Percentiles rank a stretch among this genome's conserved stretches.
phyloP scores from a whole-genome alignment of 2,329 filamentous ascomycete genomes.

The Talaromyces funiculosus region DNA sequence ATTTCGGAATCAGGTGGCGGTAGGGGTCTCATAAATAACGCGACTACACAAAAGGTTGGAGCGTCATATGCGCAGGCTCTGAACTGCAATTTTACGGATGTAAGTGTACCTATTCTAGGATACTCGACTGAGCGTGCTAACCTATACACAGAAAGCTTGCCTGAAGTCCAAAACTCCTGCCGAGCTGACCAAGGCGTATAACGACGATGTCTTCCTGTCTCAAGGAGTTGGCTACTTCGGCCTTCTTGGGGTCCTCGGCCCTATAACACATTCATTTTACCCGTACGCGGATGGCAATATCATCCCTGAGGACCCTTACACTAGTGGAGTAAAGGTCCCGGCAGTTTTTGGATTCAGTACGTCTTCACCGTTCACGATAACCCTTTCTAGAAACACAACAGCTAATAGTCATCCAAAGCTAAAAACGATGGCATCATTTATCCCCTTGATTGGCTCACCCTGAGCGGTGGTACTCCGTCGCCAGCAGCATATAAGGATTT shows the following conservation, averaged over 20 bases:
- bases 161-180: slow-evolving; percentile 15
- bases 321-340: slow-evolving; percentile 18
- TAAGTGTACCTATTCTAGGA: not conserved
- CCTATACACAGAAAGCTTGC: slow-evolving; percentile 18
- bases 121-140: slow-evolving; percentile 5
- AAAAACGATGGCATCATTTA: slow-evolving; percentile 5
- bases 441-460: not conserved
- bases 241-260: slow-evolving; percentile 1
- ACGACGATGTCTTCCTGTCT: not conserved
- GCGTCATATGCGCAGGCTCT: slow-evolving; percentile 6
- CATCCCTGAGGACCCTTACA: slow-evolving; percentile 16
- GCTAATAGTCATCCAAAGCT: not conserved
- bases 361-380: not conserved
- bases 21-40: slow-evolving; percentile 5
- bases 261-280: slow-evolving; percentile 12
- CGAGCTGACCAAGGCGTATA: slow-evolving; percentile 15
- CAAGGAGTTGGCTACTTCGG: slow-evolving; percentile 2
- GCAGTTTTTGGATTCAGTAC: slow-evolving; percentile 21
- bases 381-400: not conserved
- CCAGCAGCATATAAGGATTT: slow-evolving; percentile 15
- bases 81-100: slow-evolving; percentile 3
- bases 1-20: slow-evolving; percentile 20
- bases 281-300: slow-evolving; percentile 20
- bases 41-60: slow-evolving; percentile 13
- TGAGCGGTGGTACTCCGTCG: slow-evolving; percentile 1